These are phyloP conservation scores for Mucor lusitanicus DNA, from an alignment of 371 early-diverging fungal genomes.

Conservation along the genomic window DNA sequence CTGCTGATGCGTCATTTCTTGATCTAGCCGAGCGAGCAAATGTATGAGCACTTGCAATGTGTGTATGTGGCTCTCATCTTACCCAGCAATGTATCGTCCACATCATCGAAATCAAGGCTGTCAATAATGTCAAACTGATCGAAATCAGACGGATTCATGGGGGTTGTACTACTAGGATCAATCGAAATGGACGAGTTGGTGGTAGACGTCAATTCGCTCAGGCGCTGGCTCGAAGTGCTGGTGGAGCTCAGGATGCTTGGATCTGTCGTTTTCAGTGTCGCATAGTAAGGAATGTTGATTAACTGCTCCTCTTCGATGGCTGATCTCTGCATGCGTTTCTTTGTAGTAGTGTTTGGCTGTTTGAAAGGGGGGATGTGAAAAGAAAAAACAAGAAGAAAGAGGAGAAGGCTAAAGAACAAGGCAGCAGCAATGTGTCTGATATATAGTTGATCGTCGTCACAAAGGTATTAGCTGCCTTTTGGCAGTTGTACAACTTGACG, in stretches of 20 bases:
- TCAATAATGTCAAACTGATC: conserved; percentile 44
- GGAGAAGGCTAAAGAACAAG: not conserved
- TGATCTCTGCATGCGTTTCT: not conserved
- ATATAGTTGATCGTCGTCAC: conserved; percentile 7
- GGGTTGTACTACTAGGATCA: not conserved
- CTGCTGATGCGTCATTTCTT: conserved; percentile 38
- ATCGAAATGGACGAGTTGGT: not conserved
- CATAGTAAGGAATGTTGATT: not conserved
- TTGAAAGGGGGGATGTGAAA: not conserved
- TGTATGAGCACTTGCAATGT: not conserved
- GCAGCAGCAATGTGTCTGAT: not conserved
- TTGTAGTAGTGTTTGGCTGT: not conserved
- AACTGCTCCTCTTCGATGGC: not conserved
- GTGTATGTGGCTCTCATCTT: not conserved
- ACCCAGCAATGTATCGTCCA: conserved; percentile 45
- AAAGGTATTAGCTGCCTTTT: not conserved
- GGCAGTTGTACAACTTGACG: not conserved
- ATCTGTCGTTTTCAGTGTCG: not conserved
- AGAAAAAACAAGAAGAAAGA: not conserved
- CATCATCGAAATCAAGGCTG: conserved; percentile 44
- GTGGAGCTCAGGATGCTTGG: not conserved
- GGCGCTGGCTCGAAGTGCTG: not conserved
- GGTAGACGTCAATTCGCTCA: not conserved
- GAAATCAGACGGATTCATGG: not conserved
- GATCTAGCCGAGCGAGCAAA: conserved; percentile 21